These are phyloP conservation scores for Botryotinia convoluta DNA, from an alignment of 2,329 filamentous ascomycete species.

Conservation along the genomic window DNA sequence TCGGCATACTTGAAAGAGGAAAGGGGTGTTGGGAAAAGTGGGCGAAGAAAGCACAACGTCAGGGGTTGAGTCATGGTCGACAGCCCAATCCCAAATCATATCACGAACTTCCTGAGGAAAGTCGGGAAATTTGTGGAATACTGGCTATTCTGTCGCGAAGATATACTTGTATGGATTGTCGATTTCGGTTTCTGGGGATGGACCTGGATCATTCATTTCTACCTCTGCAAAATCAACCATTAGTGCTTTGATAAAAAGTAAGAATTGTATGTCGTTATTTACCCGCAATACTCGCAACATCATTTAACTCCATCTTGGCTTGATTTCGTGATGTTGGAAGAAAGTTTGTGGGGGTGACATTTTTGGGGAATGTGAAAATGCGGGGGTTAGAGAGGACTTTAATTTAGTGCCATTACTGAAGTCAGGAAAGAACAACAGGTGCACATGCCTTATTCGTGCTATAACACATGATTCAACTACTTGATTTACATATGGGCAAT, in stretches of 20 bases:
- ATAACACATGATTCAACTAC: background rate
- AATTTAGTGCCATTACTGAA: background rate
- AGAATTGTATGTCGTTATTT: background rate
- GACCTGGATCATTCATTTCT: background rate
- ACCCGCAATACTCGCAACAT: background rate
- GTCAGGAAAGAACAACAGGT: background rate
- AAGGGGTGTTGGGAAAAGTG: background rate
- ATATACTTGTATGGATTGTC: background rate
- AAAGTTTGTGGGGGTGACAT: background rate
- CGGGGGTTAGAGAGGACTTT: background rate
- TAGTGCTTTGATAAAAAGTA: background rate
- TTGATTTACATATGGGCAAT: background rate
- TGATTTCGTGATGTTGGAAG: background rate
- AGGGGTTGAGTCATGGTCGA: background rate
- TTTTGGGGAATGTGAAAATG: background rate
- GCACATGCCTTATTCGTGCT: background rate
- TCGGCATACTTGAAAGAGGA: background rate
- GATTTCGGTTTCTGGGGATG: background rate
- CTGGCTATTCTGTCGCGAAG: background rate
- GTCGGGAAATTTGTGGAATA: background rate
- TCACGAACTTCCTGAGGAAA: background rate
- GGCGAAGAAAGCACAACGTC: background rate
- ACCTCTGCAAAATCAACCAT: background rate
- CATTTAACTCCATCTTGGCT: background rate
- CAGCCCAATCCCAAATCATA: background rate